Base-by-base conservation (phyloP, 2,329 filamentous ascomycete genomes). In the Monosporascus sp. region DNA sequence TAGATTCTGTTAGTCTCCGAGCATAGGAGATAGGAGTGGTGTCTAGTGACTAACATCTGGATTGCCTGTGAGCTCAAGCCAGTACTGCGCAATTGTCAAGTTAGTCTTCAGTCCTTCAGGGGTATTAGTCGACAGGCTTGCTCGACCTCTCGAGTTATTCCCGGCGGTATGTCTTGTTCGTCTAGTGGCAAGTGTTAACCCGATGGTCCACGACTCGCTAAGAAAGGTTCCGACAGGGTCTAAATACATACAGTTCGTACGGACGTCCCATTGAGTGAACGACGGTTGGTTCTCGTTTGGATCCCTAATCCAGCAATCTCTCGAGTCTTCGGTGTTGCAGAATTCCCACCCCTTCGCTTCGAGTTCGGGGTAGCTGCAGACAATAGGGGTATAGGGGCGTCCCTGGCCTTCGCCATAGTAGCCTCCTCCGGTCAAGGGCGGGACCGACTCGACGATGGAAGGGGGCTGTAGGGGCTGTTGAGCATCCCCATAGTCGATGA, bases 221-320 rank as follows among this genome's bases (percentile, higher is more conserved):
- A 22, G 17, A 34, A 46, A 17, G 36, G 19, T 16, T 17, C 41
- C 20, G 14, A 2, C 11, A 19, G 24, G 17, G 14, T 16, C 16
- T 22, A 16, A 46, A 16, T 22, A 31, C 54, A 47, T 51, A 61
- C 59, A 61, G 36, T 61, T 44, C 11, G 54, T 57, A 5, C 36
- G 46, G 7, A 61, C 49, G 40, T 59, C 58, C 38, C 51, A 61
- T 26, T 57, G 59, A n/a, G 56, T 52, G 22, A 57, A 55, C 1
- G 37, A 27, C 3, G 59, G 55, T 22, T 58, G 46, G 5, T 26
- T 36, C 37, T 47, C 56, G 17, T n/a, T 51, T 6, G 57, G 56
- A 47, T 61, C 45, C 40, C 52, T 48, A 31, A 61, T 56, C 59
- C 59, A 59, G 46, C 59, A 61, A 34, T 57, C 58, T 37, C 58